phyloP scores from a whole-genome alignment of 2,329 filamentous ascomycete species.

The Tolypocladium tundrense region DNA sequence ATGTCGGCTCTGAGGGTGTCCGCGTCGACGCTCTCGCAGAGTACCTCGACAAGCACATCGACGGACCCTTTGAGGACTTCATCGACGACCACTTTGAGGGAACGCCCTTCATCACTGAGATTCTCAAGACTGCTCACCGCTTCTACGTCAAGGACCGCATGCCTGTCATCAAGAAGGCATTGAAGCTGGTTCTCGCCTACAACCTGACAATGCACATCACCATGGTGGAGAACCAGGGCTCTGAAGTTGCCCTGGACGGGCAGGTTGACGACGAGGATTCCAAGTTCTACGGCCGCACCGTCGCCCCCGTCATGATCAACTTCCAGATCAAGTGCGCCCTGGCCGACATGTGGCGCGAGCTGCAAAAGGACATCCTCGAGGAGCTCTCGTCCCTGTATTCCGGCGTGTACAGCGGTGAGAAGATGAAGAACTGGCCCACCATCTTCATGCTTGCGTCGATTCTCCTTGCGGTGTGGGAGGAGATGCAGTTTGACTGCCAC shows the following conservation, averaged over 20 bases:
- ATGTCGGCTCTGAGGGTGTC: conserved; percentile 81
- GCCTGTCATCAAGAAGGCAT: conserved; percentile 83
- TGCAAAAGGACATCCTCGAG: conserved; percentile 92
- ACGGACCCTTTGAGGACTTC: conserved; percentile 83
- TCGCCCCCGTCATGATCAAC: conserved; percentile 98
- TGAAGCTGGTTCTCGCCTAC: conserved; percentile 92
- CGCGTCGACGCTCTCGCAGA: conserved; percentile 72
- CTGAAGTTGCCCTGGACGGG: conserved; percentile 67
- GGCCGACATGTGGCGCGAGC: conserved; percentile 95
- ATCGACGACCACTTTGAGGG: conserved; percentile 95
- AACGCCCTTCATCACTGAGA: conserved; percentile 88
- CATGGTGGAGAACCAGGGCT: conserved; percentile 80
- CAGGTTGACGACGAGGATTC: conserved; percentile 79
- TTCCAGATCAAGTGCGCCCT: conserved; percentile 98
- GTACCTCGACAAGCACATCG: conserved; percentile 92
- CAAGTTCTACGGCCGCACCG: conserved; percentile 80
- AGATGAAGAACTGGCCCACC: conserved; percentile 97
- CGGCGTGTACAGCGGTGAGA: conserved; percentile 95
- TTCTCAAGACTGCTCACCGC: conserved; percentile 90
- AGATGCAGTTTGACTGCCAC: conserved; percentile 98
- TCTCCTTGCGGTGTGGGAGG: conserved; percentile 88
- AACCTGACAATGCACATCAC: conserved; percentile 92
- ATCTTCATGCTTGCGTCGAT: conserved; percentile 97
- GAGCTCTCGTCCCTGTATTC: conserved; percentile 88
- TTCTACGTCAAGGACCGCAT: conserved; percentile 84